Percentiles rank a stretch among this genome's conserved stretches.
Conservation (phyloP, 305 asterid genomes). For the Ajuga reptans region DNA sequence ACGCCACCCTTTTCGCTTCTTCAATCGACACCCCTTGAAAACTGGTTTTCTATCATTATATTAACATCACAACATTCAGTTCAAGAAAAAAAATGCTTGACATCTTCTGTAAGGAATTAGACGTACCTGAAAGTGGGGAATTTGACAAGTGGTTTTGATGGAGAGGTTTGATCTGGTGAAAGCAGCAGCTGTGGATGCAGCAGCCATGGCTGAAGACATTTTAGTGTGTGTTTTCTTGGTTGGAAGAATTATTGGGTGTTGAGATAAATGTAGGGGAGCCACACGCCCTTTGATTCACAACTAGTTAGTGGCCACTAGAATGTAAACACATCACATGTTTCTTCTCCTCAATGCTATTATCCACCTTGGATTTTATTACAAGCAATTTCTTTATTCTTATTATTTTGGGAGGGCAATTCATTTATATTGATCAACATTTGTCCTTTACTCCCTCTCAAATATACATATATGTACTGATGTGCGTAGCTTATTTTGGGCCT, state of each 20-base stretch:
- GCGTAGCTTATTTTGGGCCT: too few relatives aligned
- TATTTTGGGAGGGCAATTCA: too few relatives aligned
- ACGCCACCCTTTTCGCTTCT: slow-evolving; percentile 52
- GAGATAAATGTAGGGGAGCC: slow-evolving; percentile 36
- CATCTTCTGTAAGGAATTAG: not conserved
- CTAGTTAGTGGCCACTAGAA: slow-evolving; percentile 17
- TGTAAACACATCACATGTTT: slow-evolving; percentile 15
- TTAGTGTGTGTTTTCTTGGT: slow-evolving; percentile 15
- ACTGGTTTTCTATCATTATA: slow-evolving; percentile 44
- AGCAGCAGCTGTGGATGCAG: slow-evolving; percentile 56
- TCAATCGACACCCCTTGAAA: slow-evolving; percentile 54
- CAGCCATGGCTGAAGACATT: slow-evolving; percentile 55
- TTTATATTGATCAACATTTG: too few relatives aligned
- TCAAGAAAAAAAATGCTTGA: not conserved
- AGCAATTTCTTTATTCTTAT: too few relatives aligned
- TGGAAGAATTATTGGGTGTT: slow-evolving; percentile 1
- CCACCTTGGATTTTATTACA: not conserved
- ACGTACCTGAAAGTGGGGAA: slow-evolving; percentile 42
- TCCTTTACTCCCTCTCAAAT: too few relatives aligned
- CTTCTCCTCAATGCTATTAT: slow-evolving; percentile 23
- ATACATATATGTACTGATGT: too few relatives aligned
- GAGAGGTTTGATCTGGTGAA: slow-evolving; percentile 34
- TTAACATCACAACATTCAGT: not conserved
- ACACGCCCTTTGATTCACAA: slow-evolving; percentile 36
- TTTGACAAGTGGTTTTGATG: slow-evolving; percentile 25